Evolutionary conservation across 73 alveolate species (phyloP).

Genomic region (Paramecium sonneborni): DNA sequence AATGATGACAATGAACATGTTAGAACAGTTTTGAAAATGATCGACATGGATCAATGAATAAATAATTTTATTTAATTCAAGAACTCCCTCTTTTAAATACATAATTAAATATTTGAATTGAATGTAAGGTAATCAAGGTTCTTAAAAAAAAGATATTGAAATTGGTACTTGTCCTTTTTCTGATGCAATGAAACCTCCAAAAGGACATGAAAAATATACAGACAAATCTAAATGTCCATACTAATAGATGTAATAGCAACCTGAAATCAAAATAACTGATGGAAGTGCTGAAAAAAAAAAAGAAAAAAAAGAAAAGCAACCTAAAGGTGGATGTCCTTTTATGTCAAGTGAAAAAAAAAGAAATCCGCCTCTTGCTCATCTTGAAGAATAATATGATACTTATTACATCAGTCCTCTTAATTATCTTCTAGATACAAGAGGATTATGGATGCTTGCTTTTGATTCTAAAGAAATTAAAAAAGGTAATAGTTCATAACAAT

Average conservation of each 20-base stretch:
- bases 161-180: conserved; percentile 3
- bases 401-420: conserved; percentile 41
- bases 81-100: not conserved
- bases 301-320: conserved; percentile 44
- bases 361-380: conserved; percentile 44
- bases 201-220: not conserved
- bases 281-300: conserved; percentile 29
- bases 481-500: not conserved
- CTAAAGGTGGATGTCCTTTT: conserved; percentile 64
- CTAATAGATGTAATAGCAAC: not conserved
- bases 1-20: conserved; percentile 45
- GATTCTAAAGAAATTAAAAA: not conserved
- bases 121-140: not conserved
- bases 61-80: not conserved
- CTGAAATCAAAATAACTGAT: conserved; percentile 50
- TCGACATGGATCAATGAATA: conserved; percentile 36
- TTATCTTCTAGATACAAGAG: conserved; percentile 42
- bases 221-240: not conserved
- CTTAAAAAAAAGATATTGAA: conserved; percentile 2
- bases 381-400: conserved; percentile 31
- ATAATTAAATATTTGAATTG: conserved; percentile 1
- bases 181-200: not conserved
- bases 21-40: conserved; percentile 1
- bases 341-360: conserved; percentile 52
- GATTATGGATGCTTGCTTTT: not conserved